These are phyloP conservation scores for Rhynchospora pubera DNA, from an alignment of 176 grass and related monocot species.

Conservation along the genomic window DNA sequence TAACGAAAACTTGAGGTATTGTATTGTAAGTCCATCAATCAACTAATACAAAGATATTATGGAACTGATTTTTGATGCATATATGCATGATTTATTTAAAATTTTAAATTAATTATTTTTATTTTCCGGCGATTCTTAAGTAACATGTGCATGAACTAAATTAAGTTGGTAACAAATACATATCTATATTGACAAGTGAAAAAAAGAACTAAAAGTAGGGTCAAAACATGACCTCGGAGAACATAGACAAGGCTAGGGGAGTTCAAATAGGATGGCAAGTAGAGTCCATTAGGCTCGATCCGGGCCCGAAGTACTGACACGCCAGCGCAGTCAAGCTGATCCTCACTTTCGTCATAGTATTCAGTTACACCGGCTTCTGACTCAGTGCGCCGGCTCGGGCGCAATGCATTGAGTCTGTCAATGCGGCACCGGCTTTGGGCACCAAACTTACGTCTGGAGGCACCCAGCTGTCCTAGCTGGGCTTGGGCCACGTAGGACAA, in stretches of 20 bases:
- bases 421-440: slow-evolving; percentile 20
- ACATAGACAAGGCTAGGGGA: slow-evolving; percentile 38
- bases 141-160: not conserved
- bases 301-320: slow-evolving; percentile 21
- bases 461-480: slow-evolving; percentile 1
- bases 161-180: not conserved
- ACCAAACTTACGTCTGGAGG: not conserved
- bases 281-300: slow-evolving; percentile 32
- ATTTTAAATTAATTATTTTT: not conserved
- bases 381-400: slow-evolving; percentile 13
- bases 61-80: not conserved
- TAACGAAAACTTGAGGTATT: not conserved
- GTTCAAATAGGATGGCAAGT: slow-evolving; percentile 33
- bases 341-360: slow-evolving; percentile 31
- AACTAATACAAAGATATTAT: too few relatives aligned
- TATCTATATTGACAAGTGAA: not conserved
- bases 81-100: not conserved
- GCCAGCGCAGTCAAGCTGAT: slow-evolving; percentile 34
- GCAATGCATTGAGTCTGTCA: slow-evolving; percentile 23
- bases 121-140: not conserved
- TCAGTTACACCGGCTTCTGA: slow-evolving; percentile 35
- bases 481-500: slow-evolving; percentile 5
- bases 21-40: not conserved
- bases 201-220: not conserved
- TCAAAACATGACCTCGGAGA: slow-evolving; percentile 12